Percentiles rank a stretch among this genome's conserved stretches.
Evolutionary conservation across 2,329 filamentous ascomycete species (phyloP).

Genomic region (Aspergillus clavatus): DNA sequence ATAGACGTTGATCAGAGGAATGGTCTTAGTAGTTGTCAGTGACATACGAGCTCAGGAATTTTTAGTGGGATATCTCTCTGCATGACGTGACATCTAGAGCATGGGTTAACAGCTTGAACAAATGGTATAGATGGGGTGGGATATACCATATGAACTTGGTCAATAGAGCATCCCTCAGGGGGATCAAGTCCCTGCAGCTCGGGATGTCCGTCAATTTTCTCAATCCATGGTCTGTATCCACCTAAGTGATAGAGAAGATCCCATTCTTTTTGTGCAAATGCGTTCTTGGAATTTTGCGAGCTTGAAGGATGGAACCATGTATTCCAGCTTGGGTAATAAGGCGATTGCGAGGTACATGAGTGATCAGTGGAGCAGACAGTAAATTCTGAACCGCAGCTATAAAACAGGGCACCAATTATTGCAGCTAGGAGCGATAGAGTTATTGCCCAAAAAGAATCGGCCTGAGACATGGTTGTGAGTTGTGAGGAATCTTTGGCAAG

Average conservation of each 20-base stretch:
- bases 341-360: neutral
- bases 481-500: neutral
- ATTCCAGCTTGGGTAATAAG: constrained; percentile 17
- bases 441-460: constrained; percentile 1
- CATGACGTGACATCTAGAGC: constrained; percentile 52
- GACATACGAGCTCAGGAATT: constrained; percentile 48
- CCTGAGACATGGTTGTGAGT: constrained; percentile 4
- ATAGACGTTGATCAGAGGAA: neutral
- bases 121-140: neutral
- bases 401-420: constrained; percentile 10
- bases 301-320: constrained; percentile 16
- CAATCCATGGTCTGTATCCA: constrained; percentile 53
- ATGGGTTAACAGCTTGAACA: neutral
- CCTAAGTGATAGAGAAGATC: constrained; percentile 51
- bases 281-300: neutral
- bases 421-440: constrained; percentile 7
- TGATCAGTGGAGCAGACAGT: neutral
- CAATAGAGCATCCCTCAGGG: constrained; percentile 48
- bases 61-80: constrained; percentile 53
- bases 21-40: neutral
- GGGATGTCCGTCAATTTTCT: constrained; percentile 40
- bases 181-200: constrained; percentile 35
- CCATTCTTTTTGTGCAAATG: constrained; percentile 33
- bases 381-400: constrained; percentile 2
- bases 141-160: constrained; percentile 56